A percentile compares a stretch with the other conserved stretches of the same genome.
Conservation (phyloP, 1,139 yeast genomes). For the Komagataea norvegica region DNA sequence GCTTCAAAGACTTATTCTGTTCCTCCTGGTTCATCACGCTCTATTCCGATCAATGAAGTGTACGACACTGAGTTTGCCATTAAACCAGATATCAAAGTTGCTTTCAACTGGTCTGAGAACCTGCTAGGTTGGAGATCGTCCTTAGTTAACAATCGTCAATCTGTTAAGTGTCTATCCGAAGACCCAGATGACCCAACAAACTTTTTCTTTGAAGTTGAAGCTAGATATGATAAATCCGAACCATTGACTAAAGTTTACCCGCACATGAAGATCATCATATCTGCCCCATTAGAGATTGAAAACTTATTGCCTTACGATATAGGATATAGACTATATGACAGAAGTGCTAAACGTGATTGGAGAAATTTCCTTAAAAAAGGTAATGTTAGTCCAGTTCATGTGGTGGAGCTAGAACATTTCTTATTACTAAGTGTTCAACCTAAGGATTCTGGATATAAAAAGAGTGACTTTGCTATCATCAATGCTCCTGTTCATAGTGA, state of each 20-base stretch:
- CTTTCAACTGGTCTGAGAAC: conserved; percentile 65
- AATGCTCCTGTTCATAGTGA: conserved; percentile 54
- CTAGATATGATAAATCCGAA: conserved; percentile 55
- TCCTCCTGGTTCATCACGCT: conserved; percentile 48
- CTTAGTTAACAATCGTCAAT: conserved; percentile 47
- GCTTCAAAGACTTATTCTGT: conserved; percentile 33
- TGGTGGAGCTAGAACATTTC: conserved; percentile 67
- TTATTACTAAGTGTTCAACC: conserved; percentile 72
- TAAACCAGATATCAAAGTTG: conserved; percentile 52
- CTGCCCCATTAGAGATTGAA: conserved; percentile 85
- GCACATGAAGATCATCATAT: conserved; percentile 69
- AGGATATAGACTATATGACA: conserved; percentile 71
- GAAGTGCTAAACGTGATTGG: conserved; percentile 69
- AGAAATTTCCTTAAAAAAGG: conserved; percentile 60
- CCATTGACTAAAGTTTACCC: conserved; percentile 78
- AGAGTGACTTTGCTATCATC: conserved; percentile 78
- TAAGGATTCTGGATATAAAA: conserved; percentile 53
- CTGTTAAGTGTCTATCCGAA: conserved; percentile 55
- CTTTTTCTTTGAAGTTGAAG: conserved; percentile 73
- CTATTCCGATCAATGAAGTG: conserved; percentile 72
- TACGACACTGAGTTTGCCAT: conserved; percentile 54
- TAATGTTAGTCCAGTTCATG: conserved; percentile 67
- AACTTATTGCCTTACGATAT: conserved; percentile 83
- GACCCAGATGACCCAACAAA: conserved; percentile 37
- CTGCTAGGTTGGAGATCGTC: conserved; percentile 62